Base-by-base conservation (phyloP, 208 protist species). In the Leptomonas seymouri region DNA sequence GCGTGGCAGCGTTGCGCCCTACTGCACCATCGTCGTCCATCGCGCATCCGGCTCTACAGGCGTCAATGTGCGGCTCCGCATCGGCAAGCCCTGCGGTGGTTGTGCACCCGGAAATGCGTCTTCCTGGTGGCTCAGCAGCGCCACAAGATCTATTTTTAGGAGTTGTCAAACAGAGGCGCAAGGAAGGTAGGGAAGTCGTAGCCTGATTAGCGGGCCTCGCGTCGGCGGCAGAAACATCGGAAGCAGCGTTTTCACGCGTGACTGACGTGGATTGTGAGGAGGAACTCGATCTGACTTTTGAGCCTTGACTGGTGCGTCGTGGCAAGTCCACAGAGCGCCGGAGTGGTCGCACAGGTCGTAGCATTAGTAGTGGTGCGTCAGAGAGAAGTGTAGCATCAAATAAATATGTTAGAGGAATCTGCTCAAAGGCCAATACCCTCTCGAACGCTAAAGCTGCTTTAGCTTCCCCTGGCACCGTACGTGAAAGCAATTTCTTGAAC, bases 271-370 rank as follows among this genome's bases (percentile, higher is more conserved):
- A 45, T 4, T n/a, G 55, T 14, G 31, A 11, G 11, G 27, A 34
- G 23, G 31, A 12, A 12, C 27, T 44, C 18, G 21, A 44, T 27
- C 23, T 16, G 1, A 36, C 12, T 34, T 53, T 46, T 23, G 36
- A 57, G 2, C 14, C 14, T 23, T 57, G 61, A 23, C 45, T 67
- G 36, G 48, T 30, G 34, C 27, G 45, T 31, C 46, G 58, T n/a
- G 45, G 69, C 46, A 34, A 25, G 58, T 76, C 56, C 5, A 65
- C 55, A 28, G 70, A 69, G 11, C 70, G 70, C 21, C 70, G 70
- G 27, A 76, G 61, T 53, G 61, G 70, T 18, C 45, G 61, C 2
- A 60, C 41, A 0, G 56, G 62, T 45, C 62, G 70, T 25, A 76
- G 48, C 70, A 76, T 76, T 20, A 49, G 9, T 30, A 7, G n/a